These are phyloP conservation scores for Diaporthe aspalathi DNA, from an alignment of 2,329 filamentous ascomycete genomes.

Conservation along the genomic window DNA sequence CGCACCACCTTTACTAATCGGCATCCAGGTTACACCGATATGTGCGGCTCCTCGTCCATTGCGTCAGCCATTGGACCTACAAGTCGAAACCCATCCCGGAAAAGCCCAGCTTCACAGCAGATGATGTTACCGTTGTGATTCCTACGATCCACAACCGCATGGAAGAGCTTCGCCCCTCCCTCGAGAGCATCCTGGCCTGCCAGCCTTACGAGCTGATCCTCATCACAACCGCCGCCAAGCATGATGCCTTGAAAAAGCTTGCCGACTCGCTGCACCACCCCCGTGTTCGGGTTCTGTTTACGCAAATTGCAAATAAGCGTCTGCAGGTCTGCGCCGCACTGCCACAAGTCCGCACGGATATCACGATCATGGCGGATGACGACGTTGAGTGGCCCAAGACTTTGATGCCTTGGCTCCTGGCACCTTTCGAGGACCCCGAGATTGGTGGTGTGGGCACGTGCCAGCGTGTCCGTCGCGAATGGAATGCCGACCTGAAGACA, in stretches of 20 bases:
- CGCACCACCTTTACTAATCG: slow-evolving; percentile 38
- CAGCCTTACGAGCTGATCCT: slow-evolving; percentile 80
- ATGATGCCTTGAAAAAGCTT: slow-evolving; percentile 74
- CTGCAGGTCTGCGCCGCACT: slow-evolving; percentile 93
- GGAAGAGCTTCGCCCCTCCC: slow-evolving; percentile 83
- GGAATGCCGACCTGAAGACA: slow-evolving; percentile 67
- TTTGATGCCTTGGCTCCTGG: slow-evolving; percentile 89
- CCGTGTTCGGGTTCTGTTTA: slow-evolving; percentile 79
- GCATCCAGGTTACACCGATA: slow-evolving; percentile 83
- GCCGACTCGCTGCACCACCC: slow-evolving; percentile 68
- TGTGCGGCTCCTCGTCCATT: slow-evolving; percentile 84
- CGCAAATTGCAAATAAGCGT: slow-evolving; percentile 92
- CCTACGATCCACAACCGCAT: slow-evolving; percentile 91
- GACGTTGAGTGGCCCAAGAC: slow-evolving; percentile 93
- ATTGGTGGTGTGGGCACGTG: slow-evolving; percentile 95
- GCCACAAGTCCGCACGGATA: slow-evolving; percentile 82
- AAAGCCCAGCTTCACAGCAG: slow-evolving; percentile 80
- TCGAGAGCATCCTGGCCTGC: slow-evolving; percentile 80
- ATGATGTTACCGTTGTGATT: slow-evolving; percentile 94
- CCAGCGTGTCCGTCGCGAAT: slow-evolving; percentile 82
- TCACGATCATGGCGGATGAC: slow-evolving; percentile 95
- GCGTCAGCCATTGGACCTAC: slow-evolving; percentile 87
- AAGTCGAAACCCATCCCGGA: slow-evolving; percentile 84
- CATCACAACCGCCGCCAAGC: slow-evolving; percentile 86
- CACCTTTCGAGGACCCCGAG: slow-evolving; percentile 85